Base-by-base conservation (phyloP, 2,329 filamentous ascomycete genomes). In the Ploettnerulaceae sp. region DNA sequence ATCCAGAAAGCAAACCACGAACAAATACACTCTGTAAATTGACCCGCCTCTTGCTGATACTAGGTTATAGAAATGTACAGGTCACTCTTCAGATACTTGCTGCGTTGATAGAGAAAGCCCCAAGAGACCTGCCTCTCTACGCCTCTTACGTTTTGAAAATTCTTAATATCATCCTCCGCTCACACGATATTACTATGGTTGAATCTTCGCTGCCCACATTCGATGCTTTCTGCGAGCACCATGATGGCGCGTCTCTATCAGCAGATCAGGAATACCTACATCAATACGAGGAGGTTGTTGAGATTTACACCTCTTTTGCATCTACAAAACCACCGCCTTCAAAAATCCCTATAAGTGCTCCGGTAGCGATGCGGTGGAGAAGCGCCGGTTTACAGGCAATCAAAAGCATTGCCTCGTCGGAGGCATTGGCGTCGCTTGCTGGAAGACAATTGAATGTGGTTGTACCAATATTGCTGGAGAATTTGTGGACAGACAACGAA, bases 11-110 rank as follows among this genome's bases (percentile, higher is more conserved):
- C 11, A 7, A 29, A 12, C 11, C 4, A 18, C 21, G 24, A 26
- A 20, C 24, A 37, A 14, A 25, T 31, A 15, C n/a, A 32, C 9
- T 18, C 21, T 39, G 26, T 17, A 26, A 31, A 21, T 50, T 18
- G 15, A 6, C 14, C 15, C 6, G n/a, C 1, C 11, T 7, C 14
- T 22, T 53, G 50, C 53, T 59, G 34, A 62, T 47, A 5, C 39
- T n/a, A 46, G 9, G 7, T 28, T 26, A 47, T 46, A 93, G 88
- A 57, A 94, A 94, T 72, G 87, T 95, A 48, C 89, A 95, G 66
- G 89, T 98, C 55, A 96, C 90, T 2, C 81, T 98, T 49, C 86
- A 94, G 66, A 96, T 98, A 58, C 75, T 96, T 57, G 82, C 84
- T 51, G 89, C 90, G 35, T 76, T 98, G 59, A 89, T 97, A 67